Base-by-base conservation (phyloP, 441 rosid genomes). In the Gossypium gossypioides region DNA sequence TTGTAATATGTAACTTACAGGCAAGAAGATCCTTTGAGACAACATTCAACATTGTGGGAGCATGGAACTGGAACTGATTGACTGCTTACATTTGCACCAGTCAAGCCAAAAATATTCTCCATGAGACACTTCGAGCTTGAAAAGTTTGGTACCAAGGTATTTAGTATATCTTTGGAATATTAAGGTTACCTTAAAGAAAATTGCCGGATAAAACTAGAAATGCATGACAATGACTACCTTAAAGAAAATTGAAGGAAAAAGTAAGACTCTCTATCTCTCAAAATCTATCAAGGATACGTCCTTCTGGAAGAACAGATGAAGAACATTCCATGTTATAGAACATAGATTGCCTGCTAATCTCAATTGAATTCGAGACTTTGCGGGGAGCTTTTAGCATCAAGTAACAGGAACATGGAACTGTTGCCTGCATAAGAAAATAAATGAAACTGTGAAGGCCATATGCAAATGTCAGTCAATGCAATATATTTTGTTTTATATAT, bases 21-120 rank as follows among this genome's bases (percentile, higher is more conserved):
- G 87, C 97, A 92, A 76, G 86, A 32, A 65, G 96, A 87, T 81
- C 84, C 86, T 66, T 22, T 48, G 32, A 76, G 79, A 74, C 84
- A 81, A 73, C 72, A 83, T 29, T 64, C 82, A 54, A 63, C 77
- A 72, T 84, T 69, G 72, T 82, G 81, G 79, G 72, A 74, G 81
- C 92, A 83, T 4, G 77, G 76, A 27, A 37, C 71, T 4, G 77
- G 75, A 27, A 37, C 71, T 77, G 89, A 84, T 54, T 80, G 77
- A 74, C 77, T 66, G 75, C 50, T 78, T 64, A 67, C 70, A 78
- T 82, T 81, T 57, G 57, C 81, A 72, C 63, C 66, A 61, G 82
- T 62, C 60, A 88, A 66, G 76, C 89, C 88, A 82, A 95, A 91
- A 57, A 92, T 84, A 21, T 81, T 77, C 66, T 44, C 50, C 65